Conservation (phyloP, 2,329 filamentous ascomycete species). For the Orbilia blumenaviensis region DNA sequence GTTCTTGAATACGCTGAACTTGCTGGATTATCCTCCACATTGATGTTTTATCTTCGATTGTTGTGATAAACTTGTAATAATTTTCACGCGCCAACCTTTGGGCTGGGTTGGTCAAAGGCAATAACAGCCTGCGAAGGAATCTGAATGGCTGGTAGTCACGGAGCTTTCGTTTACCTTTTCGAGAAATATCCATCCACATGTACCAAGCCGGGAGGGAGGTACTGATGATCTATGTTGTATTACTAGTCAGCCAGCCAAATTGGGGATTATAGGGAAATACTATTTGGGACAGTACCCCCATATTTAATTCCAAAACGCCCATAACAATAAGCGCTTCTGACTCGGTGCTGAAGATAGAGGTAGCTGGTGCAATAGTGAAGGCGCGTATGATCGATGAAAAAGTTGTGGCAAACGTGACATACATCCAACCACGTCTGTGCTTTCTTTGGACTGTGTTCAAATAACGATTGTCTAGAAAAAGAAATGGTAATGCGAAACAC, state of each 20-base stretch:
- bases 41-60: background rate
- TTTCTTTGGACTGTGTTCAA: background rate
- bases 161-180: conserved; percentile 5
- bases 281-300: conserved; percentile 13
- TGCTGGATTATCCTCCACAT: background rate
- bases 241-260: background rate
- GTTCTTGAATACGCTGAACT: background rate
- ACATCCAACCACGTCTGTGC: conserved; percentile 25
- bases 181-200: conserved; percentile 31
- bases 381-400: conserved; percentile 20
- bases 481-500: conserved; percentile 29
- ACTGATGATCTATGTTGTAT: conserved; percentile 19
- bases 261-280: background rate
- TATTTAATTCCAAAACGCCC: conserved; percentile 39
- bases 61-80: background rate
- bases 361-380: conserved; percentile 28
- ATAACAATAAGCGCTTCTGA: conserved; percentile 29
- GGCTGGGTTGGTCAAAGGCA: background rate
- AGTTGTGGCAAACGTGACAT: conserved; percentile 27
- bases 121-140: background rate
- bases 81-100: background rate
- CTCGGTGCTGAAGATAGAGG: conserved; percentile 25
- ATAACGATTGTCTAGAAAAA: conserved; percentile 20
- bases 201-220: conserved; percentile 27
- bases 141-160: conserved; percentile 29